phyloP scores from a whole-genome alignment of 805 yeast genomes.

The Clavispora asparagi region DNA sequence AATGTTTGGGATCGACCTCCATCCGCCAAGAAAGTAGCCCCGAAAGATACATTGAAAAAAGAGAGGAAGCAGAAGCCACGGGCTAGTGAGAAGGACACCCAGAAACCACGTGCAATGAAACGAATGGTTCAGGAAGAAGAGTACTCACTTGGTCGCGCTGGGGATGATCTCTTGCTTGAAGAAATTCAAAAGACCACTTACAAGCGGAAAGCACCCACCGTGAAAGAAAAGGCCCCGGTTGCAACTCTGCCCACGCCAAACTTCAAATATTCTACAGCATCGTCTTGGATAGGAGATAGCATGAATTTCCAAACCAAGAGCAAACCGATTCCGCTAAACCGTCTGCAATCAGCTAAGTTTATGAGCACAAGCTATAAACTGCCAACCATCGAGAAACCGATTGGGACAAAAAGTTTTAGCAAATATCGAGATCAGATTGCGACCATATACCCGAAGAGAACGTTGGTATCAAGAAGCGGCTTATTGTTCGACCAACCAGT shows the following conservation, averaged over 20 bases:
- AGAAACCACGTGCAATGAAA: neutral
- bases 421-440: neutral
- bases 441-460: neutral
- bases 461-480: neutral
- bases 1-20: neutral
- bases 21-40: neutral
- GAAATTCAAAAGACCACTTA: neutral
- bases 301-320: neutral
- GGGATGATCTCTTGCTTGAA: constrained; percentile 6
- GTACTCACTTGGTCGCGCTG: constrained; percentile 3
- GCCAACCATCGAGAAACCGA: neutral
- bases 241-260: neutral
- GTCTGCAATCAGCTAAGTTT: neutral
- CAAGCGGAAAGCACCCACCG: neutral
- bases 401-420: neutral
- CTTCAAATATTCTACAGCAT: neutral
- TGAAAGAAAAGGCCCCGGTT: neutral
- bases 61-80: neutral
- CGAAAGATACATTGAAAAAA: neutral
- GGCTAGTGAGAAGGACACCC: too few species aligned
- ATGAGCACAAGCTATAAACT: neutral
- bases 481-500: neutral
- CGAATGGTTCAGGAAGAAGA: constrained; percentile 1
- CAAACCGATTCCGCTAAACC: neutral
- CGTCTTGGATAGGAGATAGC: neutral